Evolutionary conservation across 345 rosid species (phyloP), one percentile per base, ranked within the genome.

Genomic region (Eutrema japonicum): DNA sequence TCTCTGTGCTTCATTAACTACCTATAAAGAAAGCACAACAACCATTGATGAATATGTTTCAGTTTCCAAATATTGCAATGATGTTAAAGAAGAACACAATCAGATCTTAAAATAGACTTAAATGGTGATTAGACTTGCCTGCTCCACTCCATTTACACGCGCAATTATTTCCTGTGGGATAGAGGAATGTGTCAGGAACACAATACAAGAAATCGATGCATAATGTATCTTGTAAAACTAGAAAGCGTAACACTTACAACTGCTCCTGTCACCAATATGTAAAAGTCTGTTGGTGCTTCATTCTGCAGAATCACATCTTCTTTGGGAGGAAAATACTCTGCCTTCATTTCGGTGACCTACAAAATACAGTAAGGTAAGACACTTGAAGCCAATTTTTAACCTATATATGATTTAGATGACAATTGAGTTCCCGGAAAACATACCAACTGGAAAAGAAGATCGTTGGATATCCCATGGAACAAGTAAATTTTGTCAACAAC

Each of bases 371-470:
- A 41, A 41, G 45, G 3, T 1, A 33, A 2, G 1, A 26, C 14
- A 22, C 26, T 22, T 22, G 26, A 22, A 22, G 29, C 33, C 32
- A 46, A 16, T 1, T 8, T 18, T 4, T 42, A 22, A 22, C 26
- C 26, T 18, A 18, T 18, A 18, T 18, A 18, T 18, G 22, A 18
- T 18, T 50, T 10, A 22, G 9, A 41, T 4, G 66, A 64, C 11
- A 14, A 33, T 35, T 22, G 32, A 11, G 12, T 45, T 45, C 29
- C 27, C 37, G 8, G 0, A 2, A 13, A 41, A 55, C 75, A 54
- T 87, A 93, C 98, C 98, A 93, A 79, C 70, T 93, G 98, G 81
- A 93, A 90, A 70, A 93, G 92, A 54, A 93, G 83, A 85, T 93
- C 98, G 43, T 90, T 86, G 11, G 98, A 90, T 36, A 93, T 85